phyloP scores from a whole-genome alignment of 2,329 filamentous ascomycete species.

The Ophiostoma montium region DNA sequence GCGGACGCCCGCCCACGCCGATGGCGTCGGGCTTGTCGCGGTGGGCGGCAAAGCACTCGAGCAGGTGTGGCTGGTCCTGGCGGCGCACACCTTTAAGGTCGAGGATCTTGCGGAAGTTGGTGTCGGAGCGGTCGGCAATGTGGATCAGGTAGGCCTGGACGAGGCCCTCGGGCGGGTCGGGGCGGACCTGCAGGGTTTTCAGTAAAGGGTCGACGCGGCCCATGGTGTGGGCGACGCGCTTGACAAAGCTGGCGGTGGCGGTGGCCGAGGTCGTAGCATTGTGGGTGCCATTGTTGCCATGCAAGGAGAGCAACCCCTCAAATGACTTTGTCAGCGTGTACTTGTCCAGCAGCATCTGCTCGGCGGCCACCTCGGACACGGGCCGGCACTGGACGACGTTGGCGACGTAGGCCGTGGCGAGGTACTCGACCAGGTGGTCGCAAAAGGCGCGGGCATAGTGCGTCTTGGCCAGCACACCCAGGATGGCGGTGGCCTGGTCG shows the following conservation, averaged over 20 bases:
- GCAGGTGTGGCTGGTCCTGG: slow-evolving; percentile 63
- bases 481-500: slow-evolving; percentile 55
- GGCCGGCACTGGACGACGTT: slow-evolving; percentile 83
- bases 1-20: slow-evolving; percentile 54
- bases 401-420: slow-evolving; percentile 64
- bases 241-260: slow-evolving; percentile 52
- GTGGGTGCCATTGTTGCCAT: slow-evolving; percentile 24
- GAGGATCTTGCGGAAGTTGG: slow-evolving; percentile 91
- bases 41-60: slow-evolving; percentile 73
- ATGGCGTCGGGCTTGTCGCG: slow-evolving; percentile 53
- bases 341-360: slow-evolving; percentile 94
- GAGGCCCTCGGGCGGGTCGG: slow-evolving; percentile 80
- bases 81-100: slow-evolving; percentile 89
- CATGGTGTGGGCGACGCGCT: slow-evolving; percentile 74
- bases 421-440: slow-evolving; percentile 83
- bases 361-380: slow-evolving; percentile 84
- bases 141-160: slow-evolving; percentile 97
- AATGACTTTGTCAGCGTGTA: slow-evolving; percentile 78
- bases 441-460: slow-evolving; percentile 92
- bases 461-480: slow-evolving; percentile 69
- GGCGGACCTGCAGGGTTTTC: slow-evolving; percentile 89
- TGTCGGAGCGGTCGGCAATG: slow-evolving; percentile 82
- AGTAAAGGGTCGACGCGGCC: slow-evolving; percentile 80
- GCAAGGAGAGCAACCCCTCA: slow-evolving; percentile 52
- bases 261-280: slow-evolving; percentile 14